phyloP scores from a whole-genome alignment of 2,329 filamentous ascomycete species.

The Pleoardoris graminearum region DNA sequence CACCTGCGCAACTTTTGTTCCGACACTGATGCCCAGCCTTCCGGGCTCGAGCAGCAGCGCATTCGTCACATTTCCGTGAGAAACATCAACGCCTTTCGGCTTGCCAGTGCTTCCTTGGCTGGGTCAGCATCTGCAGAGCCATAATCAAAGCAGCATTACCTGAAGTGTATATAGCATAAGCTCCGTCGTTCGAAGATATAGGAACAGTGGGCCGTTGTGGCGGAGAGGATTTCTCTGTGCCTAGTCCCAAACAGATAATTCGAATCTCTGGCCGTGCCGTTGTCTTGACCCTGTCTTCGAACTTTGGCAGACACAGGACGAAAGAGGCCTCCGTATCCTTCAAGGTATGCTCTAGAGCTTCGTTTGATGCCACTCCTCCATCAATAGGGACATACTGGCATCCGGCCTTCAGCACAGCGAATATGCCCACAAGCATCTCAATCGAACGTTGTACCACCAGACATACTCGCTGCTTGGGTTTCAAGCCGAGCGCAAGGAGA shows the following conservation, averaged over 20 bases:
- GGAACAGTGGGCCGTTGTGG: slow-evolving; percentile 19
- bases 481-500: slow-evolving; percentile 33
- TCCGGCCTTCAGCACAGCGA: slow-evolving; percentile 60
- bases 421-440: slow-evolving; percentile 62
- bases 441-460: slow-evolving; percentile 60
- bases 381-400: slow-evolving; percentile 65
- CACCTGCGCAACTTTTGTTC: slow-evolving; percentile 59
- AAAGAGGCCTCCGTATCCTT: slow-evolving; percentile 51
- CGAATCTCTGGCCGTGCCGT: slow-evolving; percentile 18
- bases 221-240: slow-evolving; percentile 20
- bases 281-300: slow-evolving; percentile 30
- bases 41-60: slow-evolving; percentile 57
- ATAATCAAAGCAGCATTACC: slow-evolving; percentile 16
- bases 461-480: slow-evolving; percentile 53
- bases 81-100: slow-evolving; percentile 63
- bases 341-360: slow-evolving; percentile 53
- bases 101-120: slow-evolving; percentile 56
- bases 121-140: slow-evolving; percentile 4
- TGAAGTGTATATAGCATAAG: slow-evolving; percentile 58
- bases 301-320: slow-evolving; percentile 53
- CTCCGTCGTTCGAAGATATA: slow-evolving; percentile 29
- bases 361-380: slow-evolving; percentile 48
- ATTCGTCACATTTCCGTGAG: slow-evolving; percentile 60
- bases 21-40: slow-evolving; percentile 54
- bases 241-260: slow-evolving; percentile 21